phyloP scores from a whole-genome alignment of 108 stramenopile genomes.

The Aurantiochytrium sp. region DNA sequence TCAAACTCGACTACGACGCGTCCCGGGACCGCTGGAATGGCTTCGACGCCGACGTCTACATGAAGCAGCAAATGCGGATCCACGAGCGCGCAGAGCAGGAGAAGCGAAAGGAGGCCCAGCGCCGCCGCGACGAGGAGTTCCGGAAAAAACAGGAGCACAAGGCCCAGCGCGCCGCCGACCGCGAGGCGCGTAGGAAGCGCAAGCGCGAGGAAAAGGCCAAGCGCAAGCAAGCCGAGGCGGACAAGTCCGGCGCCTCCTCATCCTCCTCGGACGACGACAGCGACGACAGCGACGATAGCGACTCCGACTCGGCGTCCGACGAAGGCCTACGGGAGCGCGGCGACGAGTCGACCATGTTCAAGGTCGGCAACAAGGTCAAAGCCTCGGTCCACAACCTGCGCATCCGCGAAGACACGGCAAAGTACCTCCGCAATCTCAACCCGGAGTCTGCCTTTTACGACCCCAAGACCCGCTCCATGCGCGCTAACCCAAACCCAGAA shows the following conservation, averaged over 20 bases:
- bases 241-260: neutral
- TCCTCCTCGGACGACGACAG: neutral
- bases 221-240: neutral
- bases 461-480: conserved; percentile 91
- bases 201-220: neutral
- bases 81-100: conserved; percentile 34
- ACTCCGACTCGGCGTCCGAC: conserved; percentile 66
- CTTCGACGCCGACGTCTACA: conserved; percentile 63
- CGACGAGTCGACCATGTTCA: conserved; percentile 52
- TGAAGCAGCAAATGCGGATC: neutral
- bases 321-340: conserved; percentile 51
- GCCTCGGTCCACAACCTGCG: conserved; percentile 94
- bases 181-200: neutral
- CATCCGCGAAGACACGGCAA: conserved; percentile 98
- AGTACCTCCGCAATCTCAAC: conserved; percentile 94
- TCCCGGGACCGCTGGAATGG: conserved; percentile 86
- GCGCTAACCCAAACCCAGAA: conserved; percentile 92
- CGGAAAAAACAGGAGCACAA: neutral
- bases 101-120: neutral
- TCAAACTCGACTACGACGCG: conserved; percentile 77
- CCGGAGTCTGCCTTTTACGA: conserved; percentile 89
- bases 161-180: neutral
- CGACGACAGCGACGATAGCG: conserved; percentile 37
- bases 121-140: neutral
- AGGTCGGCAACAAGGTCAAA: conserved; percentile 86